These are phyloP conservation scores for Saprolegnia diclina DNA, from an alignment of 352 stramenopile genomes.

Conservation along the genomic window DNA sequence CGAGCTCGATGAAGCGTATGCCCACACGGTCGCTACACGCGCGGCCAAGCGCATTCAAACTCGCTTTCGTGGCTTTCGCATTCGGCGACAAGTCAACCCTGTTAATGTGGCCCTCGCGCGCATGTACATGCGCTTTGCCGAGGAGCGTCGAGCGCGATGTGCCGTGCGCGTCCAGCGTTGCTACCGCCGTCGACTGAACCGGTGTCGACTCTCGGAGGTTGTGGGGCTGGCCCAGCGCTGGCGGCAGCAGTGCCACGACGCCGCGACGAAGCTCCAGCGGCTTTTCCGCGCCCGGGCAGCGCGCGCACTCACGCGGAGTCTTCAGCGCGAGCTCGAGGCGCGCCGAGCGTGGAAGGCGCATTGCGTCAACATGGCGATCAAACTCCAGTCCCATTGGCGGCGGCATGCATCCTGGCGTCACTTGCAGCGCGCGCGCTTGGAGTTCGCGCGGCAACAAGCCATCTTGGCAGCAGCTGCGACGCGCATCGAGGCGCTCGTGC, in stretches of 20 bases:
- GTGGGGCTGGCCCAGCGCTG: slow-evolving; percentile 58
- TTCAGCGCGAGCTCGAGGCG: slow-evolving; percentile 41
- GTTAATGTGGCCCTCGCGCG: slow-evolving; percentile 9
- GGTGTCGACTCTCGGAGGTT: slow-evolving; percentile 65
- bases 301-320: slow-evolving; percentile 43
- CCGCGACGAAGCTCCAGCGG: slow-evolving; percentile 49
- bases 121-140: slow-evolving; percentile 2
- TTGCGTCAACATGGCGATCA: slow-evolving; percentile 41
- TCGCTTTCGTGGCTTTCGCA: not conserved
- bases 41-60: slow-evolving; percentile 13
- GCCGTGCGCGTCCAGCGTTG: slow-evolving; percentile 44
- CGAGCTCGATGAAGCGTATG: not conserved
- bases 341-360: slow-evolving; percentile 37
- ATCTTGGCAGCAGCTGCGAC: slow-evolving; percentile 38
- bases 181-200: slow-evolving; percentile 56
- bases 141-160: not conserved
- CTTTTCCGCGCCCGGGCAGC: slow-evolving; percentile 53
- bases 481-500: slow-evolving; percentile 64
- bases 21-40: not conserved
- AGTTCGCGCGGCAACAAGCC: slow-evolving; percentile 31
- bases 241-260: slow-evolving; percentile 45
- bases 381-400: slow-evolving; percentile 63
- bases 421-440: slow-evolving; percentile 34
- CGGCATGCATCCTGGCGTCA: slow-evolving; percentile 41
- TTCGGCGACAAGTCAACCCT: not conserved